Percentiles rank a stretch among this genome's conserved stretches.
Conservation (phyloP, 768 basidiomycete genomes). For the Rhizopogon rudus region DNA sequence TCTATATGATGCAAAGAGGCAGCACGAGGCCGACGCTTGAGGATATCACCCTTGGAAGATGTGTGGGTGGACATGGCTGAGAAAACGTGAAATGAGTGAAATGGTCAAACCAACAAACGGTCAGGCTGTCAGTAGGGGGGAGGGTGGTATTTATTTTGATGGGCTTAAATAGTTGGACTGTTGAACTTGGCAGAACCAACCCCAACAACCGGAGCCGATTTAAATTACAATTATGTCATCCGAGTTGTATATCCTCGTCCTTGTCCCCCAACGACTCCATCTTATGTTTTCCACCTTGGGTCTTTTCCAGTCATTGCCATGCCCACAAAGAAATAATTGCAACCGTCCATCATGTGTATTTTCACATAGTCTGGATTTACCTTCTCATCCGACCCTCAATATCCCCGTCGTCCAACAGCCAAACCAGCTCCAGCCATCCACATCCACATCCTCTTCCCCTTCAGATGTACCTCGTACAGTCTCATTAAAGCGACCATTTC, state of each 20-base stretch:
- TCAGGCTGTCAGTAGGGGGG: background rate
- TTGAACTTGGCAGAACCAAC: too few relatives aligned
- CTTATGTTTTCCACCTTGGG: slow-evolving; percentile 61
- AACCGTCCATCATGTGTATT: slow-evolving; percentile 54
- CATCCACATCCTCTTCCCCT: background rate
- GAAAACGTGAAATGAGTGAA: background rate
- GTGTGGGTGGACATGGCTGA: slow-evolving; percentile 1
- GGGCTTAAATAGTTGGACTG: background rate
- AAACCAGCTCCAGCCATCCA: slow-evolving; percentile 6
- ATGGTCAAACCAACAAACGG: too few relatives aligned
- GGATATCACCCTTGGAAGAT: background rate
- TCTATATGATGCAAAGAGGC: slow-evolving; percentile 18
- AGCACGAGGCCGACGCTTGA: slow-evolving; percentile 6
- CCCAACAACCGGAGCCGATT: too few relatives aligned
- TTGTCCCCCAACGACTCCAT: background rate
- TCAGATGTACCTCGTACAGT: too few relatives aligned
- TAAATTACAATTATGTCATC: background rate
- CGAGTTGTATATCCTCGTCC: too few relatives aligned
- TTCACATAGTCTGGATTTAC: slow-evolving; percentile 47
- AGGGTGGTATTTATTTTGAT: too few relatives aligned
- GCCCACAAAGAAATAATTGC: slow-evolving; percentile 53
- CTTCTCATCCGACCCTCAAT: slow-evolving; percentile 30
- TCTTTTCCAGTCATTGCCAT: slow-evolving; percentile 53
- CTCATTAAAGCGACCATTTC: slow-evolving; percentile 48
- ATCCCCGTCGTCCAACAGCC: slow-evolving; percentile 33